Percentiles rank a stretch among this genome's conserved stretches.
Conservation (phyloP, 2,329 filamentous ascomycete genomes). For the Penicillium freii region DNA sequence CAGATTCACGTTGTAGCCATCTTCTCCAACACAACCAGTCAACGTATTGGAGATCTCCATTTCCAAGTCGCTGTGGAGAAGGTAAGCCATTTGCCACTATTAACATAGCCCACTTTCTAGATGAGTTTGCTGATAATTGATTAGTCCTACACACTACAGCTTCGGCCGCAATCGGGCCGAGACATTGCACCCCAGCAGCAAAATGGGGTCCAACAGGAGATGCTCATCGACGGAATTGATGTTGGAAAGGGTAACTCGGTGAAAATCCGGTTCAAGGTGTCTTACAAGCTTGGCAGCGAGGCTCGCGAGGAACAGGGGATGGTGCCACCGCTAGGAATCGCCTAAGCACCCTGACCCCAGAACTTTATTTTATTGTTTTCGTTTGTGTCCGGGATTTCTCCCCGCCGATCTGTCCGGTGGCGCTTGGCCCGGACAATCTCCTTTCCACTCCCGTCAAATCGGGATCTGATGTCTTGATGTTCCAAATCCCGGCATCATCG, state of each 20-base stretch:
- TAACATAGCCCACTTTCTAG: neutral
- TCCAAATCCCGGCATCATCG: neutral
- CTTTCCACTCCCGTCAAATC: neutral
- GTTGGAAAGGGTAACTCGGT: constrained; percentile 71
- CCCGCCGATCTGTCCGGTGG: neutral
- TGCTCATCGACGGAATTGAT: constrained; percentile 73
- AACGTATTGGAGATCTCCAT: constrained; percentile 73
- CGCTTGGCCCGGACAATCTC: neutral
- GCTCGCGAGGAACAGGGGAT: constrained; percentile 77
- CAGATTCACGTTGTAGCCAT: constrained; percentile 68
- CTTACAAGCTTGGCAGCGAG: constrained; percentile 67
- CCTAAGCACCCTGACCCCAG: constrained; percentile 41
- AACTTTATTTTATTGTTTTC: neutral
- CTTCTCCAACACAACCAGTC: constrained; percentile 78
- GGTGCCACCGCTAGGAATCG: constrained; percentile 74
- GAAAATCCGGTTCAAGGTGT: constrained; percentile 85
- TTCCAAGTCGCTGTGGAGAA: constrained; percentile 94
- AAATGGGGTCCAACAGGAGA: constrained; percentile 77
- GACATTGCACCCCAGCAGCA: constrained; percentile 68
- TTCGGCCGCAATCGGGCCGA: constrained; percentile 82
- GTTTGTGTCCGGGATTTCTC: neutral
- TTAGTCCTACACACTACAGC: constrained; percentile 58
- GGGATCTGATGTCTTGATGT: neutral
- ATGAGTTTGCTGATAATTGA: neutral
- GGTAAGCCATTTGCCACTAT: constrained; percentile 51